Percentiles rank a stretch among this genome's conserved stretches.
These are phyloP conservation scores for Fomitiporia mediterranea DNA, from an alignment of 1,284 basidiomycete species.

Conservation along the genomic window DNA sequence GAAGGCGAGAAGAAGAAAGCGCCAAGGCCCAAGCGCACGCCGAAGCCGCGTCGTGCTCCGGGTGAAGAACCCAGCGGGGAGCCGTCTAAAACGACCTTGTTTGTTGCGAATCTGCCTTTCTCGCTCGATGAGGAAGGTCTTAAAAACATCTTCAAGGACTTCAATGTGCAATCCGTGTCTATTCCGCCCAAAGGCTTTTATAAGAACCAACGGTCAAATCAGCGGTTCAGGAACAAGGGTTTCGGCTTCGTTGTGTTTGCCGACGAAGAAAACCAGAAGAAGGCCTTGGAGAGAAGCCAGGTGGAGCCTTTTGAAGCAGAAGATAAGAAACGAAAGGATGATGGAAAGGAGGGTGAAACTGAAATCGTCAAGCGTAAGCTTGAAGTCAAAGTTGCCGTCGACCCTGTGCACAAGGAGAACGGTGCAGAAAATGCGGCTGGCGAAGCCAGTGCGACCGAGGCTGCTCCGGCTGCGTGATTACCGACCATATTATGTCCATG, in stretches of 20 bases:
- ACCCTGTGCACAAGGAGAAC: conserved; percentile 38
- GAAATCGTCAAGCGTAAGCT: too few relatives aligned
- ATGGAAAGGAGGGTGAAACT: conserved; percentile 39
- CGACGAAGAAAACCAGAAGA: conserved; percentile 76
- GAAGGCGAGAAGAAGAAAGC: conserved; percentile 42
- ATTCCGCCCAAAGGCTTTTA: conserved; percentile 81
- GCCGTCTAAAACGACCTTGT: conserved; percentile 80
- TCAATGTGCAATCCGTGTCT: conserved; percentile 77
- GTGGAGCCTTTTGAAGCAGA: too few relatives aligned
- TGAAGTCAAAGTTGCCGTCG: conserved; percentile 87
- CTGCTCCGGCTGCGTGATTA: background rate
- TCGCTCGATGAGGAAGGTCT: conserved; percentile 79
- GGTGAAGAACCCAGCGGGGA: conserved; percentile 78
- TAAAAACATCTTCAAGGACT: conserved; percentile 72
- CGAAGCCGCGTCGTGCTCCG: conserved; percentile 55
- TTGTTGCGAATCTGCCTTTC: conserved; percentile 95
- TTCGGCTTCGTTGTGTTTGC: conserved; percentile 94
- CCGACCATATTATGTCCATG: background rate
- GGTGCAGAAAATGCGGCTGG: conserved; percentile 28
- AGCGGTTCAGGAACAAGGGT: conserved; percentile 82
- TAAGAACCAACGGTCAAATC: conserved; percentile 80
- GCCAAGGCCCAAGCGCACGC: conserved; percentile 48
- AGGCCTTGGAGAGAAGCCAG: conserved; percentile 76
- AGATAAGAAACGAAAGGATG: conserved; percentile 80
- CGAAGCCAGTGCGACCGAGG: conserved; percentile 12